Base-by-base conservation (phyloP, 768 basidiomycete species). In the Tulasnella sp. region DNA sequence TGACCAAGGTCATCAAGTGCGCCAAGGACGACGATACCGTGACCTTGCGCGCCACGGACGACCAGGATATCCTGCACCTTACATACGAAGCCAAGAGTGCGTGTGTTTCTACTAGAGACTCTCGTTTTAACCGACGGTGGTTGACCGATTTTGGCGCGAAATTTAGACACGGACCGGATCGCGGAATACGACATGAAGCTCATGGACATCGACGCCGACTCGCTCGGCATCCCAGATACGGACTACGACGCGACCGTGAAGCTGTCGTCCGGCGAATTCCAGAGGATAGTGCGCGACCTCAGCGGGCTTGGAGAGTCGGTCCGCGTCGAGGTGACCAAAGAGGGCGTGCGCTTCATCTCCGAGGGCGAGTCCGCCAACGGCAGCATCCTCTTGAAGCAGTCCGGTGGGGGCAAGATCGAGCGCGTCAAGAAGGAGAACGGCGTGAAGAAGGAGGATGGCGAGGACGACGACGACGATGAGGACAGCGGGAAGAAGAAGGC, bases 161-260 rank as follows among this genome's bases (percentile, higher is more conserved):
- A 74, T 67, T 6, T 81, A 98, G 96, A 91, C 85, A 89, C 91
- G 5, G 97, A 98, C 84, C 91, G 98, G 80, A 92, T 99, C 75
- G 95, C 96, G 35, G 95, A 98, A 83, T 99, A 99, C 85, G 96
- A 98, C 81, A 94, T 99, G 92, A 99, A 99, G 84, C 90, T 99
- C 75, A 98, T 99, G 97, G 97, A 99, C 82, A 99, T 99, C 83
- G 97, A 99, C 84, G 87, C 94, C 32, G 98, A 99, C 85, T 91
- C 90, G 69, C 92, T 99, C 74, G 92, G 92, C 71, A 99, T 99
- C 82, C 98, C 98, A 20, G 96, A 98, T 80, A 99, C 98, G 2
- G 93, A 96, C 73, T 99, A 99, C 84, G 97, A 99, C 82, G 94
- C 95, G 3, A 91, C 92, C 77, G 91, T 99, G 71, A 91, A 91